Conservation (phyloP, 176 grass and related monocot species). For the Oryza longistaminata region DNA sequence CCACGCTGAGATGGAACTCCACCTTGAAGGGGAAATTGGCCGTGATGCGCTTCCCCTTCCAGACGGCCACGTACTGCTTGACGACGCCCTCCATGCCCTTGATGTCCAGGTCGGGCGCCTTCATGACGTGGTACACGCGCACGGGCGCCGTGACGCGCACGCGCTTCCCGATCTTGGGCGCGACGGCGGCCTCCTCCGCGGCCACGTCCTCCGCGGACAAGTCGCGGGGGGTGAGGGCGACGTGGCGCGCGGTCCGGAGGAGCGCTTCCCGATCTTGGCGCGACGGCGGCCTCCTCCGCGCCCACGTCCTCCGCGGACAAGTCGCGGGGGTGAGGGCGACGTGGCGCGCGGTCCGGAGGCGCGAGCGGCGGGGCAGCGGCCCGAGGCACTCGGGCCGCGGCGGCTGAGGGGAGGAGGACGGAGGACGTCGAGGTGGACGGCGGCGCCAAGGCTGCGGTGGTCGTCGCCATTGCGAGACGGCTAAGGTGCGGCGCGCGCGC, state of each 20-base stretch:
- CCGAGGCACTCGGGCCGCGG: neutral
- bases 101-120: slow-evolving; percentile 91
- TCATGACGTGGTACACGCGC: slow-evolving; percentile 81
- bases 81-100: slow-evolving; percentile 81
- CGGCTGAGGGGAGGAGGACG: slow-evolving; percentile 37
- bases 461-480: slow-evolving; percentile 38
- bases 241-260: slow-evolving; percentile 50
- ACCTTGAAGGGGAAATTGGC: slow-evolving; percentile 93
- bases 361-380: neutral
- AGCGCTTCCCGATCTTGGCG: slow-evolving; percentile 66
- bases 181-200: slow-evolving; percentile 69
- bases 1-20: slow-evolving; percentile 64
- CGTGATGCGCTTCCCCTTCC: slow-evolving; percentile 92
- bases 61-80: slow-evolving; percentile 89
- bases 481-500: neutral
- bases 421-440: slow-evolving; percentile 52
- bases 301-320: slow-evolving; percentile 47
- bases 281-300: slow-evolving; percentile 69
- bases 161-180: slow-evolving; percentile 72
- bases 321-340: slow-evolving; percentile 61
- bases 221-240: slow-evolving; percentile 61
- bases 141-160: slow-evolving; percentile 85
- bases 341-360: slow-evolving; percentile 49
- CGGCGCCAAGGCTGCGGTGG: slow-evolving; percentile 52
- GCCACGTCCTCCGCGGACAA: slow-evolving; percentile 47